A percentile compares a stretch with the other conserved stretches of the same genome.
Conservation (phyloP, 169 alveolate genomes). For the Pseudocohnilembus persalinus region DNA sequence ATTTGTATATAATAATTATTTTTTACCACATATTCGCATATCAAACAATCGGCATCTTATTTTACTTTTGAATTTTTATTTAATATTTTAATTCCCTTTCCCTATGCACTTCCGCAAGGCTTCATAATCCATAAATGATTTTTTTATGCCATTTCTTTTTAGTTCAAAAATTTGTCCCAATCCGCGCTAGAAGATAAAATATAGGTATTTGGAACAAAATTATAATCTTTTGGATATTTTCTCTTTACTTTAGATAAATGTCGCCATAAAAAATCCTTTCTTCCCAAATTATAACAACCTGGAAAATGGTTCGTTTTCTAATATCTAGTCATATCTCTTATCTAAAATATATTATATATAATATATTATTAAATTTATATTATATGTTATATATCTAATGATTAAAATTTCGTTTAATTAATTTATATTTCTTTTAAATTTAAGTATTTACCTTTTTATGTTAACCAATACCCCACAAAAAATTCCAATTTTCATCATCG, state of each 20-base stretch:
- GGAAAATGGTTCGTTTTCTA: slow-evolving; percentile 80
- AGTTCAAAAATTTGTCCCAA: slow-evolving; percentile 44
- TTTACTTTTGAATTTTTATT: slow-evolving; percentile 40
- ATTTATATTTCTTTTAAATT: too few relatives aligned
- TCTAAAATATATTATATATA: not conserved
- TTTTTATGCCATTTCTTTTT: slow-evolving; percentile 47
- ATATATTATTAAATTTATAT: too few relatives aligned
- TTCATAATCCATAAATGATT: slow-evolving; percentile 62
- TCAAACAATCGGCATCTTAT: slow-evolving; percentile 34
- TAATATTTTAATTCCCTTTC: slow-evolving; percentile 53
- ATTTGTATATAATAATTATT: slow-evolving; percentile 36
- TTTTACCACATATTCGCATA: slow-evolving; percentile 73
- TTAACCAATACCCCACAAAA: slow-evolving; percentile 36
- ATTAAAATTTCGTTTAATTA: not conserved
- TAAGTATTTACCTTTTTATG: slow-evolving; percentile 6
- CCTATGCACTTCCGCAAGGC: slow-evolving; percentile 77
- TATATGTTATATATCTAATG: too few relatives aligned
- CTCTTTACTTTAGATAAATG: slow-evolving; percentile 56
- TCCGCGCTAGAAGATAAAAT: slow-evolving; percentile 55
- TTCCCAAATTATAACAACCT: slow-evolving; percentile 65
- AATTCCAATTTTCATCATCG: slow-evolving; percentile 41
- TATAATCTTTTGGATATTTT: slow-evolving; percentile 56
- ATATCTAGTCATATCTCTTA: slow-evolving; percentile 43
- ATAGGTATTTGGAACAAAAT: slow-evolving; percentile 69
- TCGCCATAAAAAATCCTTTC: slow-evolving; percentile 70